phyloP scores from a whole-genome alignment of 176 grass and related monocot genomes.

The Paspalum vaginatum region DNA sequence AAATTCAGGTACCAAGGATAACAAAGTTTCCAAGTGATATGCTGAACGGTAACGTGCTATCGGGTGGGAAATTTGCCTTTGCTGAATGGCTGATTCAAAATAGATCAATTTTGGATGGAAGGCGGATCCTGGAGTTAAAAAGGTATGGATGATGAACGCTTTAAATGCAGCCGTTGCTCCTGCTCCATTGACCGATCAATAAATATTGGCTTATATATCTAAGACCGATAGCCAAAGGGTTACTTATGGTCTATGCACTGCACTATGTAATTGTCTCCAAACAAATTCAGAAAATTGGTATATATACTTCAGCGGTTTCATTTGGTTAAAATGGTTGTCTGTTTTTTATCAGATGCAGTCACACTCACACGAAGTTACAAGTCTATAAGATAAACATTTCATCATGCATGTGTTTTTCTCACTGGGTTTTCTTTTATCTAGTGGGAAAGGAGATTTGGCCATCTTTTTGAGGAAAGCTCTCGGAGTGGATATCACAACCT shows the following conservation, averaged over 20 bases:
- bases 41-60: conserved; percentile 86
- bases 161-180: not conserved
- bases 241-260: too few species aligned
- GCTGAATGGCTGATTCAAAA: conserved; percentile 65
- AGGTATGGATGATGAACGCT: conserved; percentile 45
- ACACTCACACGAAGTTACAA: not conserved
- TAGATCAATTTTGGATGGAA: conserved; percentile 52
- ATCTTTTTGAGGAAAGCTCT: conserved; percentile 67
- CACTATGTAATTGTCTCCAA: not conserved
- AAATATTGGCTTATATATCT: too few species aligned
- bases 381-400: not conserved
- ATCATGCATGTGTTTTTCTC: not conserved
- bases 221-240: too few species aligned
- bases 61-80: conserved; percentile 81
- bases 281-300: too few species aligned
- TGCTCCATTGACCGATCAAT: not conserved
- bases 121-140: conserved; percentile 71
- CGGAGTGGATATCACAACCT: conserved; percentile 79
- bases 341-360: not conserved
- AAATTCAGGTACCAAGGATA: conserved; percentile 60
- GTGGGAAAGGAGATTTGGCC: conserved; percentile 84
- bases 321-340: not conserved
- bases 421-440: conserved; percentile 32
- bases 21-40: conserved; percentile 79
- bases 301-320: too few species aligned